These are phyloP conservation scores for Fusarium liriodendri DNA, from an alignment of 2,329 filamentous ascomycete species.

Conservation along the genomic window DNA sequence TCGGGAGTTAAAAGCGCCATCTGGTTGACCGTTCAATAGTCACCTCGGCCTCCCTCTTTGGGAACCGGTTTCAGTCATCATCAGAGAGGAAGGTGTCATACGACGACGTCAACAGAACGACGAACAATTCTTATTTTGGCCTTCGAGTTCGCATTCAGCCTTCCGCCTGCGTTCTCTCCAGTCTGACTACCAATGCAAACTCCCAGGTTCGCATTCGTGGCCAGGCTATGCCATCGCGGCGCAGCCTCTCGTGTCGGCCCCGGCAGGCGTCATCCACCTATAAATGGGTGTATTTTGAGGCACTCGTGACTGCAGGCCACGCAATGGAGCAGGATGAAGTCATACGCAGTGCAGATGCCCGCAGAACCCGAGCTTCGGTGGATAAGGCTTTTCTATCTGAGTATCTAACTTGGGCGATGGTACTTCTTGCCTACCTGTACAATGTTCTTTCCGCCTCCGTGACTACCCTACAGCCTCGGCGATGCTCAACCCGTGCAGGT, in stretches of 20 bases:
- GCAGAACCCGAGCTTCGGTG: not conserved
- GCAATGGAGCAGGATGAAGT: not conserved
- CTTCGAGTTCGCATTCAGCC: not conserved
- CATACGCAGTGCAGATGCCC: not conserved
- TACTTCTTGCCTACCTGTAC: not conserved
- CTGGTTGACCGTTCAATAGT: not conserved
- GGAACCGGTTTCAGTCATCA: not conserved
- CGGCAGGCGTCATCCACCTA: not conserved
- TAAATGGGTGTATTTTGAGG: not conserved
- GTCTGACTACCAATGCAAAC: not conserved
- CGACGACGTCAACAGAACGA: not conserved
- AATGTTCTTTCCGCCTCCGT: not conserved
- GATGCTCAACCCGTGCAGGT: not conserved
- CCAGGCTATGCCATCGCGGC: constrained; percentile 13
- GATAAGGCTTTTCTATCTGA: not conserved
- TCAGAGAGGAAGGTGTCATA: not conserved
- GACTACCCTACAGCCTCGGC: not conserved
- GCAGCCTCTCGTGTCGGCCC: constrained; percentile 24
- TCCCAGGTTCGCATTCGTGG: not conserved
- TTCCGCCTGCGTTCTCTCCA: not conserved
- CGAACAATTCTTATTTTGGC: not conserved
- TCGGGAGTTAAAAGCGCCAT: not conserved
- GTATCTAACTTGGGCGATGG: not conserved
- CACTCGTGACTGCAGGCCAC: constrained; percentile 6
- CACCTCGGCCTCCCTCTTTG: not conserved